These are phyloP conservation scores for Aspergillus japonicus DNA, from an alignment of 2,329 filamentous ascomycete genomes.

Conservation along the genomic window DNA sequence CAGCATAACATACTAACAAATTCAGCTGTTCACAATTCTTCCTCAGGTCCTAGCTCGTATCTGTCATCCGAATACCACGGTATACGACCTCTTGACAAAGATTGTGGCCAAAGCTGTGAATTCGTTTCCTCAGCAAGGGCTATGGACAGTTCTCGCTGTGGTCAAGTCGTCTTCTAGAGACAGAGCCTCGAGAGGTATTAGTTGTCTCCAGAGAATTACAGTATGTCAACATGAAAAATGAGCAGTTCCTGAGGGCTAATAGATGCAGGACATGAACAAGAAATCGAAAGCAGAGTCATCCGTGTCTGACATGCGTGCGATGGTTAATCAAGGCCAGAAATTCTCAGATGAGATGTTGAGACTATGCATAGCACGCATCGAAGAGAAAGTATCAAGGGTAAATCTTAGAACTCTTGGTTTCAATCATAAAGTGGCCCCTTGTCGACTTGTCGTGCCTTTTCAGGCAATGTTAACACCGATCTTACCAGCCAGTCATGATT, in stretches of 20 bases:
- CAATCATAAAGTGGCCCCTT: constrained; percentile 78
- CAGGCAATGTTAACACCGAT: constrained; percentile 81
- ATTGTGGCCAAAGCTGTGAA: constrained; percentile 86
- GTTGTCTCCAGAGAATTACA: constrained; percentile 43
- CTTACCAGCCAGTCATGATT: constrained; percentile 70
- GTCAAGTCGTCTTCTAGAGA: constrained; percentile 76
- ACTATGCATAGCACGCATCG: constrained; percentile 76
- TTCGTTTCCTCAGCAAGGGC: constrained; percentile 81
- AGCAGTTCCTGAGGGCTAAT: constrained; percentile 12
- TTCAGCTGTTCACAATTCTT: constrained; percentile 60
- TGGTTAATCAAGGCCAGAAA: constrained; percentile 77
- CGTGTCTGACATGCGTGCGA: constrained; percentile 61
- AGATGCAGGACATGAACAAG: constrained; percentile 50
- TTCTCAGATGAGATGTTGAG: constrained; percentile 78
- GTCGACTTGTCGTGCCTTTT: constrained; percentile 81
- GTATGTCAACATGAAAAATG: constrained; percentile 22
- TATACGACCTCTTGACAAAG: constrained; percentile 71
- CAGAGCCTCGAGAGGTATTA: constrained; percentile 56
- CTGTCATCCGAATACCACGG: constrained; percentile 74
- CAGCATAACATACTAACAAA: constrained; percentile 9
- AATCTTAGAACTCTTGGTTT: constrained; percentile 82
- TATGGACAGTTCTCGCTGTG: constrained; percentile 88
- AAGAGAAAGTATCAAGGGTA: constrained; percentile 67
- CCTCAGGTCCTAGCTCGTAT: constrained; percentile 96
- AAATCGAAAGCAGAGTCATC: constrained; percentile 43